Evolutionary conservation across 441 rosid species (phyloP).

Genomic region (Flueggea neowawraea): DNA sequence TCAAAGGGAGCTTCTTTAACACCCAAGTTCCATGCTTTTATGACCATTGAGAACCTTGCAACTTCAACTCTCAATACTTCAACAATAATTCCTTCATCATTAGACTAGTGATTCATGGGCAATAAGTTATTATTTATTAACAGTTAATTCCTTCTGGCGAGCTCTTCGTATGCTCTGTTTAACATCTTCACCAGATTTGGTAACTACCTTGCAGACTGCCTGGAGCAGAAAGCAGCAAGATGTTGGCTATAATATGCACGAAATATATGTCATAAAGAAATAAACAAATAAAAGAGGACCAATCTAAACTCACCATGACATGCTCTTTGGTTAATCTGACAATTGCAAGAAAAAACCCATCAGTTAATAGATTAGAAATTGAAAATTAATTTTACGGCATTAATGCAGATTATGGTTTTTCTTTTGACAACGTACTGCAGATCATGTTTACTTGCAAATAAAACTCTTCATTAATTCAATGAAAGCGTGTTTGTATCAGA

Average conservation of each 20-base stretch:
- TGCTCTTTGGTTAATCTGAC: slow-evolving; percentile 93
- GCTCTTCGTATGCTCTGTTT: slow-evolving; percentile 93
- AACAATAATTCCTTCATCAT: no score
- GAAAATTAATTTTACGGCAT: not conserved
- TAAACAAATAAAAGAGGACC: not conserved
- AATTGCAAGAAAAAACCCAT: slow-evolving; percentile 13
- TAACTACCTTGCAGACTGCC: slow-evolving; percentile 89
- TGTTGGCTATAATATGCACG: slow-evolving; percentile 5
- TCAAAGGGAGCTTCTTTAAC: no score
- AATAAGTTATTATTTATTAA: not conserved
- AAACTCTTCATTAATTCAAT: not conserved
- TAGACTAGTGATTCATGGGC: no score
- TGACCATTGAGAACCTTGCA: no score
- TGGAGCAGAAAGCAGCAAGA: slow-evolving; percentile 19
- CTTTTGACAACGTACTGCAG: no score
- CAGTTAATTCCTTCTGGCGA: slow-evolving; percentile 64
- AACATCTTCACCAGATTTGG: slow-evolving; percentile 86
- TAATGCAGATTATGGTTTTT: not conserved
- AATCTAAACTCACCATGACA: slow-evolving; percentile 51
- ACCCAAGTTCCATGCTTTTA: no score
- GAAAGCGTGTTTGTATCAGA: no score
- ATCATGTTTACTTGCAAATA: not conserved
- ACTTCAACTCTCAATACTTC: no score
- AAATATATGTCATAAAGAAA: not conserved
- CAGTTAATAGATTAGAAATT: slow-evolving; percentile 16